Evolutionary conservation across 164 flowering plant genomes (phyloP).

Genomic region (Stephania cephalantha): DNA sequence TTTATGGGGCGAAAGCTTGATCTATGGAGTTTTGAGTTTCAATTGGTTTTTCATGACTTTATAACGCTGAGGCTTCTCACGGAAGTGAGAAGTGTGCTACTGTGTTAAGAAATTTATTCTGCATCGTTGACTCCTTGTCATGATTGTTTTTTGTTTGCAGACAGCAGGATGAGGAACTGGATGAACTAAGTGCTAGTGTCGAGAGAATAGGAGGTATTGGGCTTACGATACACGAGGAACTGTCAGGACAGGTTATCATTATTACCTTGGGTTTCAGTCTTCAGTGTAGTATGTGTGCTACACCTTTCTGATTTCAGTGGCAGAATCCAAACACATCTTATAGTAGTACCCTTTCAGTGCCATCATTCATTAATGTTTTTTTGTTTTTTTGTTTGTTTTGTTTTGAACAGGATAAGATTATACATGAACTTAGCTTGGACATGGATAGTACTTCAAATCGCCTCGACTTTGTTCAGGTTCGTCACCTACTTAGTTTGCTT

Average conservation of each 20-base stretch:
- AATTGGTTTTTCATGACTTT: neutral
- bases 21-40: neutral
- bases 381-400: neutral
- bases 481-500: neutral
- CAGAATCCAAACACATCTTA: neutral
- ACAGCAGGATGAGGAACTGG: conserved; percentile 94
- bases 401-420: conserved; percentile 60
- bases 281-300: neutral
- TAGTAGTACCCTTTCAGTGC: neutral
- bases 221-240: conserved; percentile 97
- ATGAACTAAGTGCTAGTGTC: conserved; percentile 90
- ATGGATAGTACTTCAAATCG: conserved; percentile 85
- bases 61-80: neutral
- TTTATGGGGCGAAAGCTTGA: neutral
- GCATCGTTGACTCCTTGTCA: conserved; percentile 1
- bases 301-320: neutral
- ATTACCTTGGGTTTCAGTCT: neutral
- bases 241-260: conserved; percentile 64
- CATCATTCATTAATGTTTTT: neutral
- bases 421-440: conserved; percentile 63
- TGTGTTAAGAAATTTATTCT: neutral
- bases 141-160: conserved; percentile 29
- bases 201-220: conserved; percentile 90
- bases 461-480: conserved; percentile 91
- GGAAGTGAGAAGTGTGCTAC: neutral